Percentiles rank a stretch among this genome's conserved stretches.
Evolutionary conservation across 2,329 filamentous ascomycete genomes (phyloP).

Genomic region (Metarhizium guizhouense): DNA sequence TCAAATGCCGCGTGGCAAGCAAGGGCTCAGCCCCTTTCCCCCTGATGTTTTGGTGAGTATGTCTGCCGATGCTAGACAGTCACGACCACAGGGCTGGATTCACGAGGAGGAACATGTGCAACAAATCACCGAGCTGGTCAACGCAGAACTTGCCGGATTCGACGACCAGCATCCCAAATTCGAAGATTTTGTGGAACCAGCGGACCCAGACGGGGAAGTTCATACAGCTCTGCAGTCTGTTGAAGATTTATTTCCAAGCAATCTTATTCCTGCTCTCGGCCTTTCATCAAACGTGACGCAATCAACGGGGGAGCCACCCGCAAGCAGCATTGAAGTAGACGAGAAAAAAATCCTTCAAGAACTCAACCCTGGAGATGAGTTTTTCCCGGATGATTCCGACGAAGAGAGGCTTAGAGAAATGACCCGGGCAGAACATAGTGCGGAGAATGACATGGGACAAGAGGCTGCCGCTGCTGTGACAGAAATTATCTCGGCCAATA

Average conservation of each 20-base stretch:
- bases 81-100: constrained; percentile 74
- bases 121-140: constrained; percentile 53
- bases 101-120: constrained; percentile 78
- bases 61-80: constrained; percentile 71
- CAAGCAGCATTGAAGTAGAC: constrained; percentile 54
- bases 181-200: constrained; percentile 52
- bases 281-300: constrained; percentile 33
- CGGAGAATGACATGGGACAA: background rate
- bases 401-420: constrained; percentile 34
- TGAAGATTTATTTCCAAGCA: constrained; percentile 73
- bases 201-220: constrained; percentile 48
- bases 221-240: constrained; percentile 76
- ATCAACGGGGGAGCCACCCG: constrained; percentile 18
- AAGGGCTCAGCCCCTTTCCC: constrained; percentile 68
- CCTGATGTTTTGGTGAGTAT: constrained; percentile 77
- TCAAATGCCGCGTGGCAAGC: constrained; percentile 54
- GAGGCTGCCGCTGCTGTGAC: background rate
- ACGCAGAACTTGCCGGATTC: constrained; percentile 48
- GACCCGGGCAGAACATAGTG: constrained; percentile 3
- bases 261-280: constrained; percentile 42
- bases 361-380: constrained; percentile 38
- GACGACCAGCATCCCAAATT: constrained; percentile 41
- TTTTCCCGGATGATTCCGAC: constrained; percentile 43
- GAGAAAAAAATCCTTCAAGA: constrained; percentile 45
- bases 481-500: background rate